Percentiles rank a stretch among this genome's conserved stretches.
phyloP scores from a whole-genome alignment of 2,329 filamentous ascomycete genomes.

The Chaetomium sp. region DNA sequence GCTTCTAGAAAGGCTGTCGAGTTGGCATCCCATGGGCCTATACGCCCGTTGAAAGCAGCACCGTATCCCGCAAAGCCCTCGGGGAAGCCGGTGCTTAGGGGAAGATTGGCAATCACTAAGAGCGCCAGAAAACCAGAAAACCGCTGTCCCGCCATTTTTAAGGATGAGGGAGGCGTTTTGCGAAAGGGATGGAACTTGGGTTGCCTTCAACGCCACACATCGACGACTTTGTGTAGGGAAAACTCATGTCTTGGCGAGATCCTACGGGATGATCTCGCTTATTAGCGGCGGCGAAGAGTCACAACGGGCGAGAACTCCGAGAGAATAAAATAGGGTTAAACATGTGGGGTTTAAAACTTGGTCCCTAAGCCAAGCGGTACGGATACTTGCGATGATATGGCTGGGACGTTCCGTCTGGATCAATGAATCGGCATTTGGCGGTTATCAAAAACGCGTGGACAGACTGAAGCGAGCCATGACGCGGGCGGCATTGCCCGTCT shows the following conservation, averaged over 20 bases:
- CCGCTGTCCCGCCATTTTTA: neutral
- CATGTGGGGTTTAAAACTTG: neutral
- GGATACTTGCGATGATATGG: too few relatives aligned
- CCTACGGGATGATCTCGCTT: neutral
- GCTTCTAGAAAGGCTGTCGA: constrained; percentile 17
- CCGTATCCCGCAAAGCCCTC: constrained; percentile 22
- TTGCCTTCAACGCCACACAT: neutral
- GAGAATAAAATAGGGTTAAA: neutral
- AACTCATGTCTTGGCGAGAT: neutral
- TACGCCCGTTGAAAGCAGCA: neutral
- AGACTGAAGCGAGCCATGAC: too few relatives aligned
- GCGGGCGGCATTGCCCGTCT: too few relatives aligned
- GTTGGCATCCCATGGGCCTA: constrained; percentile 24
- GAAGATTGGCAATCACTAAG: neutral
- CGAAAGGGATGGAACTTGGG: neutral
- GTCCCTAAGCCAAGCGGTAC: too few relatives aligned
- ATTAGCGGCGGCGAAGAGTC: constrained; percentile 5
- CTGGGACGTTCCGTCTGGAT: too few relatives aligned
- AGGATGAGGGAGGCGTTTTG: neutral
- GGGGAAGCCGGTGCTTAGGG: neutral
- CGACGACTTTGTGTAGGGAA: neutral
- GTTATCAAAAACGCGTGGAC: too few relatives aligned
- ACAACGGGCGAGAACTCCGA: neutral
- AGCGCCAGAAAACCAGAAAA: neutral
- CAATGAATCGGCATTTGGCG: too few relatives aligned